Conservation (phyloP, 495 filamentous ascomycete genomes). For the Penicillium psychrofluorescens region DNA sequence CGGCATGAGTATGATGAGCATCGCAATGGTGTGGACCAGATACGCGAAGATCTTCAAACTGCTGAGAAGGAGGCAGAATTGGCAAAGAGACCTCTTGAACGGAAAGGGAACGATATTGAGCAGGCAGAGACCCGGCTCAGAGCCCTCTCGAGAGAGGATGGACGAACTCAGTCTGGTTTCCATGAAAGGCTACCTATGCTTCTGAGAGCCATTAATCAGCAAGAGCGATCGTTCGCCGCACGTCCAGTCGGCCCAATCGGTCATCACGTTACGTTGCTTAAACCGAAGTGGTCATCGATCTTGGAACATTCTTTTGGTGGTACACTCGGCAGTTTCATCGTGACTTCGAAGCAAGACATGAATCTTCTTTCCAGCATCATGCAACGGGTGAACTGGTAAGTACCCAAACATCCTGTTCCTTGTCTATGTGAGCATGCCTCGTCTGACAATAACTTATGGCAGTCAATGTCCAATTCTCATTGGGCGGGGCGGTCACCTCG, state of each 20-base stretch:
- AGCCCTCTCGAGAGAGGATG: constrained; percentile 45
- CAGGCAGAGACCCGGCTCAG: constrained; percentile 39
- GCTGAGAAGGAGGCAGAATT: constrained; percentile 25
- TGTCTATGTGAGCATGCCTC: constrained; percentile 6
- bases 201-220: constrained; percentile 51
- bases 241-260: constrained; percentile 84
- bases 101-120: constrained; percentile 31
- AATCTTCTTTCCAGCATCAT: constrained; percentile 55
- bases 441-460: constrained; percentile 2
- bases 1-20: constrained; percentile 25
- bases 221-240: constrained; percentile 56
- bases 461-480: constrained; percentile 60
- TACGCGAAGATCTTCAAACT: constrained; percentile 29
- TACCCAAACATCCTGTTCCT: neutral
- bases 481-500: constrained; percentile 48
- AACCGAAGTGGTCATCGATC: constrained; percentile 78
- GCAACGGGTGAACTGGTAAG: constrained; percentile 48
- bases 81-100: constrained; percentile 14
- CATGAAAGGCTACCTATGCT: constrained; percentile 54
- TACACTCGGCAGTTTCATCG: constrained; percentile 67
- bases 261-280: constrained; percentile 60
- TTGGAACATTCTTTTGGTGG: constrained; percentile 66
- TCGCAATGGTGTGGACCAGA: constrained; percentile 8
- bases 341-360: constrained; percentile 66
- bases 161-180: constrained; percentile 47